Base-by-base conservation (phyloP, 176 grass and related monocot genomes). In the Bonia amplexicaulis region DNA sequence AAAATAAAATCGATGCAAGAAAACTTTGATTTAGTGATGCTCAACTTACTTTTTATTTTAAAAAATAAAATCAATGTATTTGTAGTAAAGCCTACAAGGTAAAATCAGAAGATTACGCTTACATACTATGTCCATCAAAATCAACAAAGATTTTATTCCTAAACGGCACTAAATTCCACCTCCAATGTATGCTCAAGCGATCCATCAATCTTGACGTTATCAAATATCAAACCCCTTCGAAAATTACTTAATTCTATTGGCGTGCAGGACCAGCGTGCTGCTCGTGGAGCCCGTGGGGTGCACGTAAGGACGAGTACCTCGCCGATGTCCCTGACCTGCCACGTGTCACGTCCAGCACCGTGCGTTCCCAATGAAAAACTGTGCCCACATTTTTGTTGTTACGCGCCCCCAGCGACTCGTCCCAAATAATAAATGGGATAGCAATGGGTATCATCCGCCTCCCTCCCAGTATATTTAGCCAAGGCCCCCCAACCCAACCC, bases 271-370 rank as follows among this genome's bases (percentile, higher is more conserved):
- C 5, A 20, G 9, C 14, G 66, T 48, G 42, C 48, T 22, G 17
- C 53, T 51, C 35, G 46, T 57, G 77, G 85, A 73, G n/a, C 68
- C 57, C 9, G 14, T 4, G 3, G 85, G 46, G 77, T 80, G 77
- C 77, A 75, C 85, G 78, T 54, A 81, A 68, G 47, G 48, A 23
- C 39, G 12, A 6, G 35, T 33, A 0, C 11, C 33, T 16, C 1
- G 20, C 35, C 10, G 6, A 17, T 17, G 20, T 26, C 33, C 2
- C 19, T 0, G 33, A n/a, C 62, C 9, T 1, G 17, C 62, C 71
- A 82, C 71, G 79, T 76, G 71, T 76, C 85, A 39, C 46, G 0
- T 4, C 22, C 20, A 29, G 0, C 47, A 40, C 79, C 78, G 29
- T 15, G 37, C 29, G 26, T 61, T 68, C 48, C 27, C 39, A 0